Conservation (phyloP, 2,329 filamentous ascomycete species). For the Diaporthe ampelina region DNA sequence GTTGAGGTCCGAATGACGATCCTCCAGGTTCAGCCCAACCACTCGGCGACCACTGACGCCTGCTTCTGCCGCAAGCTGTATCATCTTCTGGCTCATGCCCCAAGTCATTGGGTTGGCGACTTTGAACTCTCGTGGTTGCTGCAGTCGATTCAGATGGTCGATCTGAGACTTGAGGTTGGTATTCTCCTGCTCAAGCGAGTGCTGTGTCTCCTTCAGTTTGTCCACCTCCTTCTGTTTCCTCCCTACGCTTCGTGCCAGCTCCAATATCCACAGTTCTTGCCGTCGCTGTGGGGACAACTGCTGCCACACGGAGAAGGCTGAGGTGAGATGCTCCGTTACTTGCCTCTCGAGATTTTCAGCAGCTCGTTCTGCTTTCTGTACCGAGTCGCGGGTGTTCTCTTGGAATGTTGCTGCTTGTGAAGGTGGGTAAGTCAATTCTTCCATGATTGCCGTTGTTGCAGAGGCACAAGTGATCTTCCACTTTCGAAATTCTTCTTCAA, state of each 20-base stretch:
- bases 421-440: conserved; percentile 66
- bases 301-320: conserved; percentile 83
- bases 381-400: conserved; percentile 60
- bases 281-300: conserved; percentile 69
- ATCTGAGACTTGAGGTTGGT: conserved; percentile 70
- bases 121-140: conserved; percentile 73
- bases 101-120: conserved; percentile 65
- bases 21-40: conserved; percentile 64
- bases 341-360: conserved; percentile 76
- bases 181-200: conserved; percentile 68
- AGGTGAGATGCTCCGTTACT: conserved; percentile 81
- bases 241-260: conserved; percentile 72
- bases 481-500: conserved; percentile 75
- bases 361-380: conserved; percentile 63
- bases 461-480: conserved; percentile 71
- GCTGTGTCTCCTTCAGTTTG: conserved; percentile 63
- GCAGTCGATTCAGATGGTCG: conserved; percentile 69
- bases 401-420: conserved; percentile 53
- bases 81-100: conserved; percentile 63
- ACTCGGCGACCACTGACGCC: conserved; percentile 55
- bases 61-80: conserved; percentile 62
- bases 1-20: conserved; percentile 66
- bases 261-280: conserved; percentile 72
- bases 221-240: conserved; percentile 69
- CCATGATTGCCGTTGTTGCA: conserved; percentile 62